A percentile compares a stretch with the other conserved stretches of the same genome.
Evolutionary conservation across 179 eudicot genomes (phyloP).

Genomic region (Silene noctiflora): DNA sequence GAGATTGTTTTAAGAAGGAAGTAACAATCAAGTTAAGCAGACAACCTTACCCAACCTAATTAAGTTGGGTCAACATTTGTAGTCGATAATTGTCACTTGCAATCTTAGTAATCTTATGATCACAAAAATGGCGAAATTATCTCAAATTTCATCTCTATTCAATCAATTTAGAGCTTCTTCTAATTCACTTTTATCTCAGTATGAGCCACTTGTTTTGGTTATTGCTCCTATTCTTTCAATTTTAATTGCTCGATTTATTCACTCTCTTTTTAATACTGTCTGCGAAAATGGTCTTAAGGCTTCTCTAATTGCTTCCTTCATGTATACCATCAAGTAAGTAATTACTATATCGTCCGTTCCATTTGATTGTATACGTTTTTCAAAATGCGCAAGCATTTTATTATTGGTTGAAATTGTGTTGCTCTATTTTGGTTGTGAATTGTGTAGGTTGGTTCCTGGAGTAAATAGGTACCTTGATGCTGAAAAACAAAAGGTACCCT

Average conservation of each 20-base stretch:
- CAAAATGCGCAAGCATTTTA: too few species aligned
- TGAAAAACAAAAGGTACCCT: constrained; percentile 76
- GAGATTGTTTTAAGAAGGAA: too few species aligned
- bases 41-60: not conserved
- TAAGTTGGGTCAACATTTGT: too few species aligned
- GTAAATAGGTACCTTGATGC: constrained; percentile 70
- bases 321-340: constrained; percentile 57
- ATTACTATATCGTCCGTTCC: too few species aligned
- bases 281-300: constrained; percentile 55
- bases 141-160: not conserved
- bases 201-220: constrained; percentile 53
- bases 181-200: constrained; percentile 47
- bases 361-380: too few species aligned
- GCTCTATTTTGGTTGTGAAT: not conserved
- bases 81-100: too few species aligned
- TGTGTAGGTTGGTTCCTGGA: constrained; percentile 73
- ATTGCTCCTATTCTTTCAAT: constrained; percentile 50
- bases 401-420: not conserved
- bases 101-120: too few species aligned
- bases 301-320: constrained; percentile 39
- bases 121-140: not conserved
- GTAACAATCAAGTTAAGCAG: not conserved
- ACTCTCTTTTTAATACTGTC: constrained; percentile 34
- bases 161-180: constrained; percentile 38
- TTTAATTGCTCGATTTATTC: constrained; percentile 41